Base-by-base conservation (phyloP, 495 filamentous ascomycete species). In the Penicillium lagena region DNA sequence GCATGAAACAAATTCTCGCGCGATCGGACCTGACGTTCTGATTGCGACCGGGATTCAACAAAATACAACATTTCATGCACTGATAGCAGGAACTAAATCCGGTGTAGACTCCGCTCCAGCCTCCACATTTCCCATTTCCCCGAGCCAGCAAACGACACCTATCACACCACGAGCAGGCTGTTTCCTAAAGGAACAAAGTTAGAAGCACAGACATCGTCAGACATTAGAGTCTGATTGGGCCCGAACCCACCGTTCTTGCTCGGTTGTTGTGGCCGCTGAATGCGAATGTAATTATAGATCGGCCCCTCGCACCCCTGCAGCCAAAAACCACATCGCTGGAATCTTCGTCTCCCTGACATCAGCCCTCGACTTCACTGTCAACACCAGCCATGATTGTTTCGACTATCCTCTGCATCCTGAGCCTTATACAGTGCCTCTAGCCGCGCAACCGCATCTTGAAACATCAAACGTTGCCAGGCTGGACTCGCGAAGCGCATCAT, bases 251-350 rank as follows among this genome's bases (percentile, higher is more conserved):
- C 31, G 35, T 36, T 36, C 28, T 41, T 43, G 29, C 30, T 43
- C 45, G 42, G 42, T 49, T 49, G 33, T 17, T 29, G 43, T 43
- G 40, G 31, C 46, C 42, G 43, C 38, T 35, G 12, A 33, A 37
- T 40, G 42, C 42, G 49, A 52, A 22, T 39, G 52, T 66, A 63
- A 66, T 63, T 63, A 63, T 63, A 63, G 59, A 60, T 56, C 50
- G 48, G 38, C 38, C 42, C 52, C 55, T 50, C 43, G 42, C 52
- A 51, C 46, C 60, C 64, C 64, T 67, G 64, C 57, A 67, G 54
- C 56, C 56, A 64, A 62, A 22, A 67, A 63, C 66, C 64, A 64
- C 56, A 58, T 39, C 55, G 49, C 56, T 59, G 66, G 63, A 55
- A 52, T 49, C 37, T 27, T 43, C 35, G 37, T 36, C 42, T 28